Conservation (phyloP, 176 grass and related monocot species). For the Triticum aestivum region IWGSC_CS_RefSeq_v2.1 NC_057795.1:569328217-569328716, state of each 20-base stretch:
- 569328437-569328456: neutral
- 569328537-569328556: neutral
- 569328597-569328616: too few species aligned
- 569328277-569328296: too few species aligned
- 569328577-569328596: too few species aligned
- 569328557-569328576: too few species aligned
- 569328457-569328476: neutral
- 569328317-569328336: neutral
- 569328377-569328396: too few species aligned
- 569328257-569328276: neutral
- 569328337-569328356: neutral
- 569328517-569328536: neutral
- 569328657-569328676: conserved; percentile 77
- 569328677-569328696: conserved; percentile 95
- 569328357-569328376: neutral
- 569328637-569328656: too few species aligned
- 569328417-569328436: neutral
- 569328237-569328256: neutral
- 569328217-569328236: too few species aligned
- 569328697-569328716: conserved; percentile 90
- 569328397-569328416: too few species aligned
- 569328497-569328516: neutral
- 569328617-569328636: too few species aligned
- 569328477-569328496: neutral
- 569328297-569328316: neutral